Base-by-base conservation (phyloP, 345 rosid species). In the Eucalyptus cloeziana region DNA sequence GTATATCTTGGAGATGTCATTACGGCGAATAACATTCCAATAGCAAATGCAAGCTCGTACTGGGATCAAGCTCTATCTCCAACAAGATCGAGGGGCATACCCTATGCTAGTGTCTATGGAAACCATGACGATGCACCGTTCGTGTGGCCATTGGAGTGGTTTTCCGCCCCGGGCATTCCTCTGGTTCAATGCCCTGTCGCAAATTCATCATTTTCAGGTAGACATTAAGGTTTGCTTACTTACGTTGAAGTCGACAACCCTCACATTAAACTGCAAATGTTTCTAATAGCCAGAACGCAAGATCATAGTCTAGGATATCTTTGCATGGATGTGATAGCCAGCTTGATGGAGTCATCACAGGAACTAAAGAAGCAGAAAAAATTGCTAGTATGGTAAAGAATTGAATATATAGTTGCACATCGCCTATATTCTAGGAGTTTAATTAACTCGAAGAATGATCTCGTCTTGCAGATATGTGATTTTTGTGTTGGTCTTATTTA, bases 41-140 rank as follows among this genome's bases (percentile, higher is more conserved):
- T 93, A 51, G 94, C 93, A 40, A 97, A 96, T 90, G 96, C 99
- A 62, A 97, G 96, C 89, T 91, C 91, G 92, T 94, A 92, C 86
- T 97, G 99, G 98, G 97, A 94, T 90, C 90, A 91, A 91, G 99
- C 99, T 31, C 87, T 95, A 8, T 94, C 98, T 88, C 98, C 99
- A 10, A 92, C 99, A 37, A 93, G 94, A 91, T 91, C 85, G 13
- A 94, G 97, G 91, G 94, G 91, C 58, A 96, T 96, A 43, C 97
- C 98, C 1, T 97, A 96, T 94, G 94, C 98, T 10, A 94, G 94
- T 88, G 91, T 96, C 44, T 96, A 96, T 89, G 98, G 99, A 83
- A 96, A 96, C 94, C 99, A 96, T 51, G 98, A 97, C 22, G 98
- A 97, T 51, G 96, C 98, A 7, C 87, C 95, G 2, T 97, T 97